These are phyloP conservation scores for Flaveria ramosissima DNA, from an alignment of 129 eudicot genomes.

Conservation along the genomic window DNA sequence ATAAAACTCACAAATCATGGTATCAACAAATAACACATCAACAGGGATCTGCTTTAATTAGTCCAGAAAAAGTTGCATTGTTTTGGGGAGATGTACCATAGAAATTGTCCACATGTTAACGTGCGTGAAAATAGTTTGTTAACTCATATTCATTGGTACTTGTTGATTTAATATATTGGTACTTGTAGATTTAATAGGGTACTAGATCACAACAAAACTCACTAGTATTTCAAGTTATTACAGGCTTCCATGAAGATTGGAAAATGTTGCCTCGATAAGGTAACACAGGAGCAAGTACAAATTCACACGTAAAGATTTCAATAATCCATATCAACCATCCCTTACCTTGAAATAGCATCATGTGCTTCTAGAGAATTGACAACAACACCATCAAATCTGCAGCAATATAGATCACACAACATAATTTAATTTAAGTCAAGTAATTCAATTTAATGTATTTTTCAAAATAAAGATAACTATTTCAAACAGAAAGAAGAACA, in stretches of 20 bases:
- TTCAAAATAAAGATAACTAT: conserved; percentile 14
- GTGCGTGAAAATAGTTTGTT: neutral
- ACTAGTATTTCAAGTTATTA: conserved; percentile 16
- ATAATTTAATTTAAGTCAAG: neutral
- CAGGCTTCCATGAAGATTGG: neutral
- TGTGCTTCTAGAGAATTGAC: conserved; percentile 81
- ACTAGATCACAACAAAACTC: conserved; percentile 12
- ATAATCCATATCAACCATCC: conserved; percentile 3
- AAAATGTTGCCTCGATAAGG: conserved; percentile 6
- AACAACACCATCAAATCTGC: conserved; percentile 88
- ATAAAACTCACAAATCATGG: conserved; percentile 65
- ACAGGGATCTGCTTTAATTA: conserved; percentile 14
- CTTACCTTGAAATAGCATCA: conserved; percentile 86
- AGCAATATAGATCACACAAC: conserved; percentile 27
- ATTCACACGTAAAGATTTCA: neutral
- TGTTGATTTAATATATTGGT: neutral
- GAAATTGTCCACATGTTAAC: neutral
- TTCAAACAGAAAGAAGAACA: neutral
- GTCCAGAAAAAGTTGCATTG: neutral
- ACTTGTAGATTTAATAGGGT: neutral
- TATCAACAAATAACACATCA: conserved; percentile 36
- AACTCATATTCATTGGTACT: neutral
- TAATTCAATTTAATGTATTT: conserved; percentile 5
- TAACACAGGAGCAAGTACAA: neutral
- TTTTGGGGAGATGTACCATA: neutral